Conservation (phyloP, 139 green algal species). For the Volvox reticuliferus region DNA sequence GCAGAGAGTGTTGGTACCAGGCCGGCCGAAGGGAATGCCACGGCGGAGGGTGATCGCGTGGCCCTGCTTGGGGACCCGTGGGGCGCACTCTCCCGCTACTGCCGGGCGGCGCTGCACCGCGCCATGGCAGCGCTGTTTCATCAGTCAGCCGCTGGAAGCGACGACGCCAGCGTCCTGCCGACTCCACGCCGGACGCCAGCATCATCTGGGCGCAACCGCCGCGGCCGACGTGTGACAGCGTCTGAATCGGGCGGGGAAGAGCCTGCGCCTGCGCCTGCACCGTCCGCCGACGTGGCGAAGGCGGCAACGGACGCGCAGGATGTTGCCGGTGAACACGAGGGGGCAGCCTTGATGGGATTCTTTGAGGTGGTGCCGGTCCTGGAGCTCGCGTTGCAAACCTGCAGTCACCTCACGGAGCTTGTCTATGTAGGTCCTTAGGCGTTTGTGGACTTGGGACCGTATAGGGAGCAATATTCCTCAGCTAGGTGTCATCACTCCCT, state of each 20-base stretch:
- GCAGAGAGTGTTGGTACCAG: background rate
- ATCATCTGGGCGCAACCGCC: background rate
- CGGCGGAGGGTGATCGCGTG: too few relatives aligned
- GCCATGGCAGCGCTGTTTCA: background rate
- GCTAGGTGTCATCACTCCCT: too few relatives aligned
- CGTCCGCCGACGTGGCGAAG: background rate
- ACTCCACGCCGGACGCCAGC: background rate
- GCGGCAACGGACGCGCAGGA: background rate
- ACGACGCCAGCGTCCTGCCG: background rate
- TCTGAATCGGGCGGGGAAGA: background rate
- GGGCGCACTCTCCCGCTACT: slow-evolving; percentile 46
- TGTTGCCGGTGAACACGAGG: background rate
- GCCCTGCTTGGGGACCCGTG: slow-evolving; percentile 30
- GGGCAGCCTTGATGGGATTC: background rate
- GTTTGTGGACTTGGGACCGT: too few relatives aligned
- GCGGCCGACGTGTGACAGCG: background rate
- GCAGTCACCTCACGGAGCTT: background rate
- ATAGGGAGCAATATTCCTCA: too few relatives aligned
- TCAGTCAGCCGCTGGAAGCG: background rate
- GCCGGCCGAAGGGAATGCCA: background rate
- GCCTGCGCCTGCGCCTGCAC: background rate
- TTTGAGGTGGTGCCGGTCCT: background rate
- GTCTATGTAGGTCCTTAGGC: background rate
- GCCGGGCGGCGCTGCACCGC: slow-evolving; percentile 54
- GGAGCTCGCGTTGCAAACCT: background rate